Conservation (phyloP, 2,329 filamentous ascomycete genomes). For the Neopestalotiopsis clavispora region DNA sequence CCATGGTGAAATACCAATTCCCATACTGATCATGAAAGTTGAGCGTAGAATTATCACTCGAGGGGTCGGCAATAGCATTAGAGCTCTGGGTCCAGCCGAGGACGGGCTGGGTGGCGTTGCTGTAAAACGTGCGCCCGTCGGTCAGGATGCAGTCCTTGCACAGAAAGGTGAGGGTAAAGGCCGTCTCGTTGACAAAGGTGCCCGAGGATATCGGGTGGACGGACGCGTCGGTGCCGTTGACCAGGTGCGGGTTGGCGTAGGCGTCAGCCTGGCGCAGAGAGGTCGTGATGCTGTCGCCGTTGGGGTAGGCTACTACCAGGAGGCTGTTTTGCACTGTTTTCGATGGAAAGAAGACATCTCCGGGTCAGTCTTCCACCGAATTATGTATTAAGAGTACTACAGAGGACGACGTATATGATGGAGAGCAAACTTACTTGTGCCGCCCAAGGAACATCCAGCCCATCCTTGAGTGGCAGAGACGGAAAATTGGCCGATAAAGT, state of each 20-base stretch:
- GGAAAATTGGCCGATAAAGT: slow-evolving; percentile 16
- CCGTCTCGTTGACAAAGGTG: slow-evolving; percentile 10
- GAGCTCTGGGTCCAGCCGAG: slow-evolving; percentile 10
- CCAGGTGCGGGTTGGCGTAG: slow-evolving; percentile 13
- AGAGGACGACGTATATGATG: neutral
- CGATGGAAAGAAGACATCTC: no score
- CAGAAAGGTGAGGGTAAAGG: slow-evolving; percentile 7
- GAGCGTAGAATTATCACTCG: neutral
- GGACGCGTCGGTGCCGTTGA: slow-evolving; percentile 6
- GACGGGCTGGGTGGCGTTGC: slow-evolving; percentile 7
- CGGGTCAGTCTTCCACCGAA: no score
- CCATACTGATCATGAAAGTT: slow-evolving; percentile 15
- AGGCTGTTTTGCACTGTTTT: slow-evolving; percentile 11
- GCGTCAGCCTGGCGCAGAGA: slow-evolving; percentile 13
- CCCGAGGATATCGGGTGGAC: neutral
- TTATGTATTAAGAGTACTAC: no score
- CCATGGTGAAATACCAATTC: slow-evolving; percentile 6
- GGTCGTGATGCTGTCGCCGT: slow-evolving; percentile 6
- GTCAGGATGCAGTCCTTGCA: slow-evolving; percentile 13
- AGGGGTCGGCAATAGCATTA: slow-evolving; percentile 5
- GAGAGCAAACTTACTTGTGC: slow-evolving; percentile 6
- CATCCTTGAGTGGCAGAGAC: slow-evolving; percentile 2
- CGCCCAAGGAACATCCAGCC: slow-evolving; percentile 1
- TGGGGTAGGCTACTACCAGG: slow-evolving; percentile 9
- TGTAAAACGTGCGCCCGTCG: slow-evolving; percentile 9